phyloP scores from a whole-genome alignment of 495 filamentous ascomycete species.

The Penicillium dipodomyicola region DNA sequence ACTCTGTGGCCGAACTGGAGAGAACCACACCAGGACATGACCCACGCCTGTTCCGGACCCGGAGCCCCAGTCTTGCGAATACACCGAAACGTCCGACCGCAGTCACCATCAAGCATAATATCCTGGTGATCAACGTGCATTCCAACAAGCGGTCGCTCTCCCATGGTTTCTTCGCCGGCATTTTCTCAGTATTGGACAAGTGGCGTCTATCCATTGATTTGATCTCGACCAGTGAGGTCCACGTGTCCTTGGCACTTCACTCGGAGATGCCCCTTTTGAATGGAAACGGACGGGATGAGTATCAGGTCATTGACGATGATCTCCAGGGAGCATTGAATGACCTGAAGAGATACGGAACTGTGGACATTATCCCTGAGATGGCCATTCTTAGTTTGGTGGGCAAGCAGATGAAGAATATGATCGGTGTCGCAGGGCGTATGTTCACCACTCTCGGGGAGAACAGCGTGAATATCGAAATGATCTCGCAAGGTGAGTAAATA shows the following conservation, averaged over 20 bases:
- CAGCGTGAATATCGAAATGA: conserved; percentile 95
- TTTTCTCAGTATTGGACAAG: conserved; percentile 81
- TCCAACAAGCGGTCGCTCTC: conserved; percentile 85
- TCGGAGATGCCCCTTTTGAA: conserved; percentile 54
- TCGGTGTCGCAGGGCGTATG: conserved; percentile 85
- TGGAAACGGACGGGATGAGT: conserved; percentile 58
- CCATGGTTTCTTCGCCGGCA: conserved; percentile 87
- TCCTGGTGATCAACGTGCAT: conserved; percentile 91
- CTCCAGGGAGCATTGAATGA: conserved; percentile 67
- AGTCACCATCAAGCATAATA: conserved; percentile 92
- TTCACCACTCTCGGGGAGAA: conserved; percentile 85
- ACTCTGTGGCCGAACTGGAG: conserved; percentile 47
- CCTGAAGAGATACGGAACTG: conserved; percentile 72
- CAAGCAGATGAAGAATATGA: conserved; percentile 91
- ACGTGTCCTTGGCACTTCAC: conserved; percentile 93
- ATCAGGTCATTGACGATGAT: conserved; percentile 61
- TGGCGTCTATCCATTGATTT: conserved; percentile 83
- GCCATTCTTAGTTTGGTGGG: conserved; percentile 90
- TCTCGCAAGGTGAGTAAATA: conserved; percentile 74
- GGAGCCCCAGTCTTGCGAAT: conserved; percentile 47
- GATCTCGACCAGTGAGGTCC: conserved; percentile 90
- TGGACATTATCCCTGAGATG: conserved; percentile 83
- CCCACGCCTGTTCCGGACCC: conserved; percentile 45
- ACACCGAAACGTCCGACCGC: conserved; percentile 77
- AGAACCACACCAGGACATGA: conserved; percentile 47